Conservation (phyloP, 2,329 filamentous ascomycete species). For the Lasiodiplodia gonubiensis region DNA sequence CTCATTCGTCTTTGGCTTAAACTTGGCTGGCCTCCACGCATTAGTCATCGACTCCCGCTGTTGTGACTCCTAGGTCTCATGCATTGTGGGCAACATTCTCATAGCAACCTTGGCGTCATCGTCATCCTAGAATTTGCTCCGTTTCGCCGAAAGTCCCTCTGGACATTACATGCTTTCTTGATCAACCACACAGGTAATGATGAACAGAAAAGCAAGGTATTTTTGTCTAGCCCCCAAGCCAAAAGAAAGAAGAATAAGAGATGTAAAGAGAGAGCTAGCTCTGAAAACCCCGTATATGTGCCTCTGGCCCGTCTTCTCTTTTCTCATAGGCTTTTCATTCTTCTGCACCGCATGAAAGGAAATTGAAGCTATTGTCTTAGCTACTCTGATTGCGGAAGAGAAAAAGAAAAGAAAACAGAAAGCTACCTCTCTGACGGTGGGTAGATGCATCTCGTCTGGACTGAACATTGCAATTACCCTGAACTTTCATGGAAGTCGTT, state of each 20-base stretch:
- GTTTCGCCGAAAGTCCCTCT: not conserved
- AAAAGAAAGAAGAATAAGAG: not conserved
- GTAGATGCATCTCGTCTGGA: not conserved
- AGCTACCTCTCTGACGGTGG: not conserved
- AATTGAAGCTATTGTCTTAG: not conserved
- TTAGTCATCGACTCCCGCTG: not conserved
- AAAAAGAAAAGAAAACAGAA: not conserved
- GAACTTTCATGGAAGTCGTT: not conserved
- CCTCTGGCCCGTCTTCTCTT: not conserved
- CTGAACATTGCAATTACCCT: not conserved
- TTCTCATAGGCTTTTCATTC: not conserved
- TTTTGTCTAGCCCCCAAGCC: not conserved
- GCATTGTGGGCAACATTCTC: not conserved
- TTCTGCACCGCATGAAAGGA: not conserved
- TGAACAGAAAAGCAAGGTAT: not conserved
- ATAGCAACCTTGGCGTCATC: not conserved
- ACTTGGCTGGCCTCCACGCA: too few relatives aligned
- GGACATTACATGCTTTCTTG: not conserved
- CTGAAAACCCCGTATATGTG: not conserved
- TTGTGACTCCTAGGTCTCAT: not conserved
- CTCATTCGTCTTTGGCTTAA: too few relatives aligned
- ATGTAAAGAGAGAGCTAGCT: not conserved
- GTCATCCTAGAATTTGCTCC: not conserved
- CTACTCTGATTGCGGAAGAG: not conserved
- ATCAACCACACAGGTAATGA: not conserved